phyloP scores from a whole-genome alignment of 2,329 filamentous ascomycete genomes.

The Juglanconis sp. region DNA sequence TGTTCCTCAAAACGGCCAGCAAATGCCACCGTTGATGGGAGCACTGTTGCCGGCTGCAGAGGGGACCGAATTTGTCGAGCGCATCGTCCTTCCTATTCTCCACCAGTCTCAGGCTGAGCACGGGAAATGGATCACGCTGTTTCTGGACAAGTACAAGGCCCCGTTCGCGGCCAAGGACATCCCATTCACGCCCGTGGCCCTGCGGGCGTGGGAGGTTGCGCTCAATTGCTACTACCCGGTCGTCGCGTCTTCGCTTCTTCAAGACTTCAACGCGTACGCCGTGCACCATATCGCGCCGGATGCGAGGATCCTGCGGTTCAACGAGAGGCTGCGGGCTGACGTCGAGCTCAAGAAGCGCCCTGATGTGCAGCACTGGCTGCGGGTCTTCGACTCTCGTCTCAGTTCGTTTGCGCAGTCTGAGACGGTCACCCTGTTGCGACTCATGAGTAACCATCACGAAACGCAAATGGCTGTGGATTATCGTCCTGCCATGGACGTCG shows the following conservation, averaged over 20 bases:
- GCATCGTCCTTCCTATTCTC: background rate
- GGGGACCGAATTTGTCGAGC: background rate
- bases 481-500: background rate
- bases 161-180: background rate
- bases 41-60: background rate
- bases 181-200: background rate
- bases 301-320: background rate
- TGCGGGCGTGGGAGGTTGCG: background rate
- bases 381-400: background rate
- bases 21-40: constrained; percentile 5
- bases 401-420: background rate
- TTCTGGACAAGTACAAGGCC: constrained; percentile 3
- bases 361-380: constrained; percentile 6
- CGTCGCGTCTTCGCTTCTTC: background rate
- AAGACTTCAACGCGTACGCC: background rate
- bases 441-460: background rate
- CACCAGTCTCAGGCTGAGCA: constrained; percentile 6
- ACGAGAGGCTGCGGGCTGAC: background rate
- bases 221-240: background rate
- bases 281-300: background rate
- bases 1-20: background rate
- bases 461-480: background rate
- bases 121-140: constrained; percentile 4
- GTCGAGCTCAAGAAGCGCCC: background rate
- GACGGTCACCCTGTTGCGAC: background rate